Evolutionary conservation across 2,329 filamentous ascomycete genomes (phyloP), one percentile per base, ranked within the genome.

Genomic region (Fusarium marasasianum): DNA sequence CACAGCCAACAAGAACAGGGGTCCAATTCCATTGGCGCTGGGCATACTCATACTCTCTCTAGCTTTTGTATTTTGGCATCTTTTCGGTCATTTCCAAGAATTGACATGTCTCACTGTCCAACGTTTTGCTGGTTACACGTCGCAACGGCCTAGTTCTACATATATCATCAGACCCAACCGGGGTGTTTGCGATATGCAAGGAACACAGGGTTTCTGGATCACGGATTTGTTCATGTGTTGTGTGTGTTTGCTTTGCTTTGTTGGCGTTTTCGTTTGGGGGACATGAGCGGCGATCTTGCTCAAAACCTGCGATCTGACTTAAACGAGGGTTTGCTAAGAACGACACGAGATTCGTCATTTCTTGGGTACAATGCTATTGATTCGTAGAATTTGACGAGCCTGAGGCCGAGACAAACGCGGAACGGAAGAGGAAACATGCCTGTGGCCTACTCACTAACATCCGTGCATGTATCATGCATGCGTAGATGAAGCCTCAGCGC

Each of bases 21-120:
- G 40, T 29, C 40, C 37, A 40, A 29, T 58, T 48, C 55, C 29
- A 17, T 45, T 60, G 48, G 38, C 58, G 69, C 72, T 70, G 72
- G 72, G 72, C 72, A 72, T 71, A 73, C 51, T 74, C 41, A 55
- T 70, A 73, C 26, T 68, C 22, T 68, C 22, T 58, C 14, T 29
- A 5, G 6, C 9, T 26, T 29, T 57, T 53, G 51, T 20, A 41
- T n/a, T 51, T 51, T 54, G 38, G 38, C 40, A 54, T 50, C 31
- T 58, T 64, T 64, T 64, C 35, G 69, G 63, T 60, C 63, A 66
- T 60, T 73, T 62, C 64, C 69, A 50, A 51, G 55, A 44, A 44
- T 26, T 8, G 43, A 59, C 55, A 64, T 40, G 71, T 75, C 71
- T 76, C 53, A 76, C 66, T 26, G 37, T 60, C 41, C 12, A 18